Evolutionary conservation across 352 stramenopile species (phyloP).

Genomic region (Phytophthora pinifolia): DNA sequence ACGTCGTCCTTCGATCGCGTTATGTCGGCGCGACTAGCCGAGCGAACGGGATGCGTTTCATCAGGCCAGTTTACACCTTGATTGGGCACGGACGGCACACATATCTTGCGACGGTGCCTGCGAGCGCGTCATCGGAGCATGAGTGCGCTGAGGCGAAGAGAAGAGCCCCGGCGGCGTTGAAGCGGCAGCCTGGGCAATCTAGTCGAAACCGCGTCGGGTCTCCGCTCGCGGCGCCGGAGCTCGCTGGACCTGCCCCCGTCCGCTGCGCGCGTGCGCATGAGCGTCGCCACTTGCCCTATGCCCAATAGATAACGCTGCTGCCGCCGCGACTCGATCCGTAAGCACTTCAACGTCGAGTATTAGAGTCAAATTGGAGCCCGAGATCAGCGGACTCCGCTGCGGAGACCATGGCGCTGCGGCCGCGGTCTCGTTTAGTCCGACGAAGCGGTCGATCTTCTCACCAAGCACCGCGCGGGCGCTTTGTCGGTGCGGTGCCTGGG

Average conservation of each 20-base stretch:
- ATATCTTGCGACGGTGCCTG: constrained; percentile 31
- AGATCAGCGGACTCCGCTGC: too few species aligned
- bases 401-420: too few species aligned
- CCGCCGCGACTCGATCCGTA: background rate
- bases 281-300: constrained; percentile 22
- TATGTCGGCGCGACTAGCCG: constrained; percentile 21
- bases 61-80: background rate
- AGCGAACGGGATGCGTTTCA: constrained; percentile 11
- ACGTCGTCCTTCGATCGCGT: constrained; percentile 7
- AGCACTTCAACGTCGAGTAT: constrained; percentile 26
- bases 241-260: constrained; percentile 9
- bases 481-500: constrained; percentile 2
- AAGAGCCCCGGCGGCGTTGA: constrained; percentile 19
- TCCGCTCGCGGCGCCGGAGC: background rate
- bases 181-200: background rate
- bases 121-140: constrained; percentile 19
- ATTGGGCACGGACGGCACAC: constrained; percentile 14
- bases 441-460: background rate
- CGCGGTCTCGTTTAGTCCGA: too few species aligned
- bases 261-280: constrained; percentile 6
- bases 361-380: background rate
- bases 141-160: constrained; percentile 23
- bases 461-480: constrained; percentile 5
- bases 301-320: constrained; percentile 6
- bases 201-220: constrained; percentile 23